These are phyloP conservation scores for Pseudogymnoascus sp. DNA, from an alignment of 2,329 filamentous ascomycete species.

Conservation along the genomic window DNA sequence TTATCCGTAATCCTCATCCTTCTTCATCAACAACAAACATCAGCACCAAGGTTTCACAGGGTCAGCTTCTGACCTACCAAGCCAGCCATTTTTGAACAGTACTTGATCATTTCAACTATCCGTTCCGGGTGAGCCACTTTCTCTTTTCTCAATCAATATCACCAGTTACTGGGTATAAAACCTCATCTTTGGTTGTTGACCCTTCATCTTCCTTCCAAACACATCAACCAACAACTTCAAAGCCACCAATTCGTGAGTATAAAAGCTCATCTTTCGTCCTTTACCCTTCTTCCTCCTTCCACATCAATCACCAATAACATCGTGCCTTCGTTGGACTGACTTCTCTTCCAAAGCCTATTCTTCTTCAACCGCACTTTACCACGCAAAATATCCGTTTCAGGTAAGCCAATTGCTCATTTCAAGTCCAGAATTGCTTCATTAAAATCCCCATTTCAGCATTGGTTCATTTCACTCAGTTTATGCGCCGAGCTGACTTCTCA, in stretches of 20 bases:
- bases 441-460: background rate
- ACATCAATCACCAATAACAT: background rate
- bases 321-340: background rate
- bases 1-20: background rate
- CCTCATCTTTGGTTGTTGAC: background rate
- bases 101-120: background rate
- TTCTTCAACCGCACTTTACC: background rate
- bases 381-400: background rate
- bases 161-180: background rate
- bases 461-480: background rate
- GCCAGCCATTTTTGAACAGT: background rate
- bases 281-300: background rate
- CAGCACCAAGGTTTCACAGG: background rate
- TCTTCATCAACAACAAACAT: background rate
- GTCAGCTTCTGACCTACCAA: background rate
- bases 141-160: background rate
- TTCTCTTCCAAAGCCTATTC: background rate
- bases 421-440: background rate
- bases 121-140: background rate
- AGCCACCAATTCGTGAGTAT: background rate
- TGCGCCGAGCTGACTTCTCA: background rate
- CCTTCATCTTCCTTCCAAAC: background rate
- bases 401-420: background rate
- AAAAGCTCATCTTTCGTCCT: background rate
- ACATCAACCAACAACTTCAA: background rate